Evolutionary conservation across 2,329 filamentous ascomycete species (phyloP).

Genomic region (Clonostachys chloroleuca): DNA sequence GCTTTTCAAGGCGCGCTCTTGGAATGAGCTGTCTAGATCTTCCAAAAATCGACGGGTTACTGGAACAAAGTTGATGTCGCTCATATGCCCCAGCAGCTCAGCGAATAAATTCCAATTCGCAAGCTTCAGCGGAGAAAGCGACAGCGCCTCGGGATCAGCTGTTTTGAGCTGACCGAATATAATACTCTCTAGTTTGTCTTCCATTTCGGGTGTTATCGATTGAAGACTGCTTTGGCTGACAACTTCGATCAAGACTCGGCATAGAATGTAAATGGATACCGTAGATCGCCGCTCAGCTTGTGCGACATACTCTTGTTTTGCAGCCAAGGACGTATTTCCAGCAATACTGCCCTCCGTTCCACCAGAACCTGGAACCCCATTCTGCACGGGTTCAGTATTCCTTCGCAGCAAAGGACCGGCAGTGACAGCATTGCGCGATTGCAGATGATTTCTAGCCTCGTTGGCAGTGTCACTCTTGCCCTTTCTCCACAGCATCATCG

Average conservation of each 20-base stretch:
- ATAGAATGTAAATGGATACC: slow-evolving; percentile 93
- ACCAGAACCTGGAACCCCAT: slow-evolving; percentile 14
- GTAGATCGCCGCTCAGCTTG: slow-evolving; percentile 86
- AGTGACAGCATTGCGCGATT: slow-evolving; percentile 37
- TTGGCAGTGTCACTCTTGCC: slow-evolving; percentile 87
- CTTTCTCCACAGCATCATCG: slow-evolving; percentile 97
- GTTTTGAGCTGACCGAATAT: slow-evolving; percentile 95
- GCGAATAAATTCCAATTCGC: slow-evolving; percentile 96
- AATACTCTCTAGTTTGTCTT: slow-evolving; percentile 88
- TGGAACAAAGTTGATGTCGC: slow-evolving; percentile 81
- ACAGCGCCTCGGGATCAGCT: slow-evolving; percentile 76
- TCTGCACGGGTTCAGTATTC: slow-evolving; percentile 69
- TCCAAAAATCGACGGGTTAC: slow-evolving; percentile 78
- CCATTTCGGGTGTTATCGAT: slow-evolving; percentile 85
- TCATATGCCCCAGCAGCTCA: slow-evolving; percentile 93
- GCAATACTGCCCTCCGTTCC: slow-evolving; percentile 20
- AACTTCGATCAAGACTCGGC: slow-evolving; percentile 88
- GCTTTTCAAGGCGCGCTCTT: slow-evolving; percentile 69
- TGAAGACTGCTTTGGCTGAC: slow-evolving; percentile 83
- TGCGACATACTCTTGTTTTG: slow-evolving; percentile 66
- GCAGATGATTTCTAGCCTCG: slow-evolving; percentile 56
- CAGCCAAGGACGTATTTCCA: slow-evolving; percentile 33
- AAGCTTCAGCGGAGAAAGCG: slow-evolving; percentile 75
- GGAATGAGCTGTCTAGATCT: slow-evolving; percentile 75
- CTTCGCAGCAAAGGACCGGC: slow-evolving; percentile 57